Evolutionary conservation across 2,329 filamentous ascomycete genomes (phyloP).

Genomic region (Calonectria pauciramosa): DNA sequence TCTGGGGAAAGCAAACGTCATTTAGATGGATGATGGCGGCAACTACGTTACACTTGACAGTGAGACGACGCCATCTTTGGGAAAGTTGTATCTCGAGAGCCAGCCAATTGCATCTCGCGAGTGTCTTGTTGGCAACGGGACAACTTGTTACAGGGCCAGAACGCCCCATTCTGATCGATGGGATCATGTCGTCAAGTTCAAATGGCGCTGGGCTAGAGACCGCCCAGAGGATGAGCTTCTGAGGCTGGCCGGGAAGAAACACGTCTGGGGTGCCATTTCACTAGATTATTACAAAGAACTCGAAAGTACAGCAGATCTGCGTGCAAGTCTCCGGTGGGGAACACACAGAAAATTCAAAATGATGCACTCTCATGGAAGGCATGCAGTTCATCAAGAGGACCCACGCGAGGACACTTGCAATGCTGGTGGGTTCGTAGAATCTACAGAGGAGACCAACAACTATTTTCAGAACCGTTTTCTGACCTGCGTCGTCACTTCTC

Average conservation of each 20-base stretch:
- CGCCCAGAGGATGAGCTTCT: slow-evolving; percentile 51
- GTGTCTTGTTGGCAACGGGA: slow-evolving; percentile 47
- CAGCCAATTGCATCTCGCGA: slow-evolving; percentile 44
- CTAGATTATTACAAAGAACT: slow-evolving; percentile 44
- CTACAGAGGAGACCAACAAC: slow-evolving; percentile 28
- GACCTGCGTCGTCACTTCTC: slow-evolving; percentile 37
- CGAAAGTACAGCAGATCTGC: slow-evolving; percentile 36
- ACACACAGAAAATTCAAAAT: slow-evolving; percentile 26
- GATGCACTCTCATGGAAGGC: slow-evolving; percentile 1
- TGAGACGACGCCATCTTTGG: slow-evolving; percentile 27
- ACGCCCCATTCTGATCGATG: slow-evolving; percentile 41
- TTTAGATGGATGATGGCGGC: slow-evolving; percentile 42
- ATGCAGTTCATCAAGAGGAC: slow-evolving; percentile 17
- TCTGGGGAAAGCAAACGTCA: slow-evolving; percentile 40
- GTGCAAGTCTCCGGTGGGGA: slow-evolving; percentile 31
- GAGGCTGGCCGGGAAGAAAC: slow-evolving; percentile 44
- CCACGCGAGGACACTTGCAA: slow-evolving; percentile 4
- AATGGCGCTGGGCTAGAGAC: slow-evolving; percentile 49
- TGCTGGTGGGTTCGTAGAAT: slow-evolving; percentile 20
- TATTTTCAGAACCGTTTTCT: slow-evolving; percentile 36
- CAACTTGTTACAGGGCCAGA: slow-evolving; percentile 49
- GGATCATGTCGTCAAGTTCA: slow-evolving; percentile 49
- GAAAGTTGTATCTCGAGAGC: slow-evolving; percentile 47
- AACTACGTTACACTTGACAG: slow-evolving; percentile 30
- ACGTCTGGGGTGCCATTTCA: slow-evolving; percentile 45